phyloP scores from a whole-genome alignment of 1,284 basidiomycete species.

The Boletus semigastroideus region DNA sequence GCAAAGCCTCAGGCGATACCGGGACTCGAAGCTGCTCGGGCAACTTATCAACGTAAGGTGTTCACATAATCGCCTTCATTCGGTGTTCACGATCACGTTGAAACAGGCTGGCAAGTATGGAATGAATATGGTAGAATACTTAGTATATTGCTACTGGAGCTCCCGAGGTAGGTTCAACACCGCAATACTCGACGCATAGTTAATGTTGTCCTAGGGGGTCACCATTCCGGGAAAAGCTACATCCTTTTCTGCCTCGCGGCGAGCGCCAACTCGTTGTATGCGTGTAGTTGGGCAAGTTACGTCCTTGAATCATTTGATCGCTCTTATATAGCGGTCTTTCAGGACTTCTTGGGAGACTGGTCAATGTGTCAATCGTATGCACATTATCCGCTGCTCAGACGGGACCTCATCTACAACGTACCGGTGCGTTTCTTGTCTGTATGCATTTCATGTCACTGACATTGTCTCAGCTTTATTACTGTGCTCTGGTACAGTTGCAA shows the following conservation, averaged over 20 bases:
- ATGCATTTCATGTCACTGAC: constrained; percentile 4
- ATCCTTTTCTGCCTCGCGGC: constrained; percentile 65
- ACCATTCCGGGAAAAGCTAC: constrained; percentile 49
- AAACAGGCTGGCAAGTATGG: constrained; percentile 78
- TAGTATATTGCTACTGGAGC: constrained; percentile 76
- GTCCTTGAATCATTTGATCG: not conserved
- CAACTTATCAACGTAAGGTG: constrained; percentile 82
- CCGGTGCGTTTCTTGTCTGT: constrained; percentile 43
- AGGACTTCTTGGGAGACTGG: constrained; percentile 84
- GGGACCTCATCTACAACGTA: constrained; percentile 71
- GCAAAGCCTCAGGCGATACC: constrained; percentile 86
- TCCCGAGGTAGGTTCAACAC: constrained; percentile 27
- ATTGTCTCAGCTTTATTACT: constrained; percentile 60
- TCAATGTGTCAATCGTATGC: constrained; percentile 65
- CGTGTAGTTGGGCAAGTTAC: constrained; percentile 72
- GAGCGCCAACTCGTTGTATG: constrained; percentile 67
- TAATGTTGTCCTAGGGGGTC: constrained; percentile 16
- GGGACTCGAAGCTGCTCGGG: constrained; percentile 68
- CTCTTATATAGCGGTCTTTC: constrained; percentile 2
- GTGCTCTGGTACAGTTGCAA: constrained; percentile 57
- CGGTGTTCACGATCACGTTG: constrained; percentile 1
- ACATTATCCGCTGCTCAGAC: constrained; percentile 66
- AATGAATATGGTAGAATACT: constrained; percentile 60
- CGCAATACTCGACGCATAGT: not conserved
- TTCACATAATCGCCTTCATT: constrained; percentile 6